Base-by-base conservation (phyloP, 2,329 filamentous ascomycete genomes). In the Shiraia sp. region DNA sequence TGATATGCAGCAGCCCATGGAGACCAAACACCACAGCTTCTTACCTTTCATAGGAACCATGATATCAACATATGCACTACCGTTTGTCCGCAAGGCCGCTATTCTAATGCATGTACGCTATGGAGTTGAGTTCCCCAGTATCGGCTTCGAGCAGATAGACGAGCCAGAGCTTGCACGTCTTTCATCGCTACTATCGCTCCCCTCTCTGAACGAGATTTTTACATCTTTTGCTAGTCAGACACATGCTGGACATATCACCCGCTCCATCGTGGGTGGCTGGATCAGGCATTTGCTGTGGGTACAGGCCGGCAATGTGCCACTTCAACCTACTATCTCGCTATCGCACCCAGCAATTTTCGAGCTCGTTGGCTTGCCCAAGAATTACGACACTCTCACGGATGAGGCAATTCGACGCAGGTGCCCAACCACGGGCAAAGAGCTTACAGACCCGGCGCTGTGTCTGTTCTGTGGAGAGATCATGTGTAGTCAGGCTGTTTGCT, bases 391-490 rank as follows among this genome's bases (percentile, higher is more conserved):
- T 2, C 77, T 99, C 26, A 95, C 96, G 44, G 92, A 96, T 62
- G 91, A 95, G 70, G 89, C 90, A 17, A 92, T 93, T 55, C 85
- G 84, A 51, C 78, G 87, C 37, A 84, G 81, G 35, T 99, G 93
- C 62, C 90, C 90, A 0, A 95, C 85, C 2, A 96, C 90, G 1
- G 90, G 90, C 52, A 95, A 93, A 66, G 92, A 96, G 56, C 75
- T 99, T 36, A 86, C 85, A 2, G 95, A 99, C 68, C 90, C 93
- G 0, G 88, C 87, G 51, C 82, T 99, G 26, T 99, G 93, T 63
- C 79, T 99, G 27, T 90, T 96, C 73, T 99, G 93, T 64, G 92
- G 93, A 24, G 90, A 91, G n/a, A 89, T 99, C 28, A 92, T 96
- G 70, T 99, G 93, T 71, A 90, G 87, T 8, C 93, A 99, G 74